Evolutionary conservation across 192 early-diverging fungal genomes (phyloP).

Genomic region (Haplosporangium gracile): DNA sequence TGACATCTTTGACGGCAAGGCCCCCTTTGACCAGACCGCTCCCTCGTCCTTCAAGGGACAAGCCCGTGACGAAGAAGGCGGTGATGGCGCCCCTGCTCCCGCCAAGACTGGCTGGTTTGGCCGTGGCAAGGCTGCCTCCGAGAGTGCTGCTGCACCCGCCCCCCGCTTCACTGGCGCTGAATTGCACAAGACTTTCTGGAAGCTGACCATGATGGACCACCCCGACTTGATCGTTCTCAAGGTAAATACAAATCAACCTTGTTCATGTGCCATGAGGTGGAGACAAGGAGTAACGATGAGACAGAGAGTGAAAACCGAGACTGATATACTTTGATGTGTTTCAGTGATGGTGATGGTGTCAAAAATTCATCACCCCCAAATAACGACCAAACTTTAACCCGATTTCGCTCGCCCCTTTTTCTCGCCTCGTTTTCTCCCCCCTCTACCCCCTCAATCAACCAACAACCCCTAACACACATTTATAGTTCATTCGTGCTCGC

Average conservation of each 20-base stretch:
- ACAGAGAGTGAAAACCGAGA: background rate
- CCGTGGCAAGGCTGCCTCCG: conserved; percentile 21
- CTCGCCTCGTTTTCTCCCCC: background rate
- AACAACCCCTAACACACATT: no score
- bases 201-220: conserved; percentile 52
- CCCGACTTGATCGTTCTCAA: conserved; percentile 49
- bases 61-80: conserved; percentile 23
- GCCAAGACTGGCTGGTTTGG: conserved; percentile 37
- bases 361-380: background rate
- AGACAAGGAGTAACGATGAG: no score
- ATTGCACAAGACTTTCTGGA: conserved; percentile 34
- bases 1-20: conserved; percentile 57
- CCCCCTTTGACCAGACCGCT: conserved; percentile 41
- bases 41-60: conserved; percentile 55
- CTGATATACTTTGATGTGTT: background rate
- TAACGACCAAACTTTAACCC: background rate
- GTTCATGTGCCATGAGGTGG: background rate
- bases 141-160: background rate
- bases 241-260: conserved; percentile 10
- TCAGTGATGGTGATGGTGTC: background rate
- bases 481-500: conserved; percentile 85
- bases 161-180: conserved; percentile 36
- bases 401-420: background rate
- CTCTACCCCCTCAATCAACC: background rate
- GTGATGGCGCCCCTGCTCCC: conserved; percentile 6